Percentiles rank a stretch among this genome's conserved stretches.
Evolutionary conservation across 306 rosid genomes (phyloP).

Genomic region (Ormosia emarginata): DNA sequence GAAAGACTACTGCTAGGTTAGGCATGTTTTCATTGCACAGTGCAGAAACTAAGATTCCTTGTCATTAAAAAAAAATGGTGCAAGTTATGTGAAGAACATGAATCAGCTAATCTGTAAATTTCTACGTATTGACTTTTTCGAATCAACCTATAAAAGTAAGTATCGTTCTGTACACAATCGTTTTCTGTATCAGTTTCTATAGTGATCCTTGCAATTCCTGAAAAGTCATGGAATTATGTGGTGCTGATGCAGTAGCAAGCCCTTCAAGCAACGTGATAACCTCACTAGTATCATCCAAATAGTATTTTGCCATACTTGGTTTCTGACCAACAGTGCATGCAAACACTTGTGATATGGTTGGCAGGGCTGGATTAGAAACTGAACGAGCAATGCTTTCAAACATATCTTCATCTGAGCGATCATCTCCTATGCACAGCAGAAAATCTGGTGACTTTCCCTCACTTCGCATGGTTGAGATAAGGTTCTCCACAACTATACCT

Average conservation of each 20-base stretch:
- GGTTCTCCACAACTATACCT: slow-evolving; percentile 59
- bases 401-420: slow-evolving; percentile 75
- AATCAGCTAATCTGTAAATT: slow-evolving; percentile 36
- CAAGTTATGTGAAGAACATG: slow-evolving; percentile 31
- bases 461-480: slow-evolving; percentile 49
- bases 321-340: slow-evolving; percentile 77
- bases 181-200: slow-evolving; percentile 27
- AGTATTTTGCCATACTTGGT: slow-evolving; percentile 73
- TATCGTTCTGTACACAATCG: slow-evolving; percentile 45
- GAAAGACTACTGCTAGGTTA: slow-evolving; percentile 17
- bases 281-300: slow-evolving; percentile 58
- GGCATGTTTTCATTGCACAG: slow-evolving; percentile 20
- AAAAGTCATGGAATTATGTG: background rate
- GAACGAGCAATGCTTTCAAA: slow-evolving; percentile 49
- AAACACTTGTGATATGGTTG: slow-evolving; percentile 39
- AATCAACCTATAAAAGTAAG: slow-evolving; percentile 30
- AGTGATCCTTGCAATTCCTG: slow-evolving; percentile 20
- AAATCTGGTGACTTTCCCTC: slow-evolving; percentile 58
- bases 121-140: slow-evolving; percentile 31
- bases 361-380: slow-evolving; percentile 29
- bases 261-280: slow-evolving; percentile 58
- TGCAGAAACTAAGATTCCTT: slow-evolving; percentile 1
- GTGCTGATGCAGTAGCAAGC: slow-evolving; percentile 37
- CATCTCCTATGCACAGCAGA: slow-evolving; percentile 71
- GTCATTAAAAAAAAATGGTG: background rate